Conservation (phyloP, 345 rosid species). For the Euphorbia peplus region DNA sequence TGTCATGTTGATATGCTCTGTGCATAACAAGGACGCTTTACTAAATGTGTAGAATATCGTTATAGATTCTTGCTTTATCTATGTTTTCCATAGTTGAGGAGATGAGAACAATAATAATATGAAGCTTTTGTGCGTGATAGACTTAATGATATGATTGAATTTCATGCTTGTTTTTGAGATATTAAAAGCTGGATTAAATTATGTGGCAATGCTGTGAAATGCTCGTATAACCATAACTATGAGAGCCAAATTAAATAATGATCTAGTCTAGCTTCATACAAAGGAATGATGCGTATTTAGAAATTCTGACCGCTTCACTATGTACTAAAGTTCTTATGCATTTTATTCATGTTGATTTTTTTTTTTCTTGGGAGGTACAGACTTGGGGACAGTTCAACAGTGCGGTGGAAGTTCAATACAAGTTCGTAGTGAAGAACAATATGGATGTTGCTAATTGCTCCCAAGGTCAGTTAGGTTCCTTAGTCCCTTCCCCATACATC, state of each 20-base stretch:
- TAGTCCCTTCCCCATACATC: too few relatives aligned
- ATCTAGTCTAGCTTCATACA: too few relatives aligned
- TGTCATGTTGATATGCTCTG: conserved; percentile 96
- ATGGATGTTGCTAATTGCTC: too few relatives aligned
- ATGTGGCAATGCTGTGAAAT: not conserved
- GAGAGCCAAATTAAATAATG: not conserved
- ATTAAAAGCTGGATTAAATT: not conserved
- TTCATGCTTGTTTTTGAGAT: not conserved
- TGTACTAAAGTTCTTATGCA: too few relatives aligned
- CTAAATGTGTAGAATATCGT: conserved; percentile 58
- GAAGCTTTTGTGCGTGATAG: not conserved
- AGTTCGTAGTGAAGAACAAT: too few relatives aligned
- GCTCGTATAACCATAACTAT: not conserved
- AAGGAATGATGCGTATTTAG: too few relatives aligned
- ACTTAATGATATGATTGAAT: not conserved
- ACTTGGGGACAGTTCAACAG: too few relatives aligned
- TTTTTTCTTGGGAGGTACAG: too few relatives aligned
- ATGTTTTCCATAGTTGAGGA: not conserved
- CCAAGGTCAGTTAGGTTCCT: too few relatives aligned
- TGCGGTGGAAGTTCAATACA: too few relatives aligned
- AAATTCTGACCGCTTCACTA: too few relatives aligned
- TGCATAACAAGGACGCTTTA: conserved; percentile 91
- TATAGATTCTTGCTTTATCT: conserved; percentile 40
- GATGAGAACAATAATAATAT: not conserved
- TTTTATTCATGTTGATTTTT: too few relatives aligned